Percentiles rank a stretch among this genome's conserved stretches.
phyloP scores from a whole-genome alignment of 176 grass and related monocot genomes.

The Luzula sylvatica region DNA sequence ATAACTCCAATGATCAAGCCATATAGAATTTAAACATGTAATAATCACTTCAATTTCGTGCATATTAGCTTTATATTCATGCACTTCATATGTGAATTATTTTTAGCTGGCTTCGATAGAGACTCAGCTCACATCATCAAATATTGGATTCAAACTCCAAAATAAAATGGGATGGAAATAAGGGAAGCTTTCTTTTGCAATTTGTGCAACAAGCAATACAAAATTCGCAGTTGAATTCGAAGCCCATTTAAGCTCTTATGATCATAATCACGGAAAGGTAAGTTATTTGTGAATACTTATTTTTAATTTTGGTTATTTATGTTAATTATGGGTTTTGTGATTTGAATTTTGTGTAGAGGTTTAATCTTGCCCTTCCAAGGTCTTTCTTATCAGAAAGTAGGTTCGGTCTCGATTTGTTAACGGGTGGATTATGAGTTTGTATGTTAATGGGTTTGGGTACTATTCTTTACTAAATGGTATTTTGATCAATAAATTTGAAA shows the following conservation, averaged over 20 bases:
- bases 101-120: conserved; percentile 77
- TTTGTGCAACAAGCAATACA: conserved; percentile 96
- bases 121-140: conserved; percentile 57
- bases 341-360: conserved; percentile 35
- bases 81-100: not conserved
- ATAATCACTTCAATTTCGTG: too few species aligned
- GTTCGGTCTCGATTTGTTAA: too few species aligned
- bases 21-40: not conserved
- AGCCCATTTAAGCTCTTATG: conserved; percentile 92
- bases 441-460: too few species aligned
- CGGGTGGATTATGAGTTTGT: too few species aligned
- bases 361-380: conserved; percentile 58
- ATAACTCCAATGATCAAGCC: conserved; percentile 2
- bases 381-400: conserved; percentile 14
- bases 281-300: not conserved
- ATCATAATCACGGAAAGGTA: conserved; percentile 96
- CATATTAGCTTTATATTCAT: too few species aligned
- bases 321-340: not conserved
- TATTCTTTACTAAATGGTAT: too few species aligned
- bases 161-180: conserved; percentile 99
- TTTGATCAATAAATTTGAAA: too few species aligned
- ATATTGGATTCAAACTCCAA: conserved; percentile 74
- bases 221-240: conserved; percentile 92
- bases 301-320: too few species aligned
- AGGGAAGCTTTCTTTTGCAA: conserved; percentile 86